Conservation (phyloP, 495 filamentous ascomycete genomes). For the Penicillium pancosmium region DNA sequence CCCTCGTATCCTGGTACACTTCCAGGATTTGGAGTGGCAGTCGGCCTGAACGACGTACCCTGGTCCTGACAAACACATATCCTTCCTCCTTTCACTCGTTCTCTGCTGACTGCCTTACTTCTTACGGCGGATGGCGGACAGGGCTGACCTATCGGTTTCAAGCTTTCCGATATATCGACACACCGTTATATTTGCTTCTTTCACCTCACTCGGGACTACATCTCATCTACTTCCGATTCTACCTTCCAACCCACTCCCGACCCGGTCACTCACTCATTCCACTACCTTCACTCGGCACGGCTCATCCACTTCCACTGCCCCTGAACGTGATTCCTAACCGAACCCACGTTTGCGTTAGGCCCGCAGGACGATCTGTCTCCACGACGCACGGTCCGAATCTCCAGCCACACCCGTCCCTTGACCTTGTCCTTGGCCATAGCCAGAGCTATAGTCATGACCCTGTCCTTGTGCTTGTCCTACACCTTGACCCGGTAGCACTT, state of each 20-base stretch:
- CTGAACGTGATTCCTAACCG: not conserved
- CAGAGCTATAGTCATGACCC: not conserved
- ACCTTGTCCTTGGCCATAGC: not conserved
- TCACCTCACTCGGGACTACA: not conserved
- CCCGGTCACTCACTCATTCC: not conserved
- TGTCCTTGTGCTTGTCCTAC: not conserved
- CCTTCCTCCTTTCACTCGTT: no score
- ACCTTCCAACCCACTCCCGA: not conserved
- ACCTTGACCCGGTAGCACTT: constrained; percentile 18
- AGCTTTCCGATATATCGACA: not conserved
- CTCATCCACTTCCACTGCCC: not conserved
- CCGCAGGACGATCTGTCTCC: constrained; percentile 18
- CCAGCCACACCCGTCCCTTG: not conserved
- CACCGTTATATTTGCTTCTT: not conserved
- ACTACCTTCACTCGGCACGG: not conserved
- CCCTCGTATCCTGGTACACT: not conserved
- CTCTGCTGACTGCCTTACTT: not conserved
- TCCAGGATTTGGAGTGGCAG: not conserved
- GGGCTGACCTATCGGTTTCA: not conserved
- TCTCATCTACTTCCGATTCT: not conserved
- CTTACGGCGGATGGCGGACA: not conserved
- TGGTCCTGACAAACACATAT: no score
- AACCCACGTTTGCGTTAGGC: constrained; percentile 1
- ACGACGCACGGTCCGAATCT: constrained; percentile 3
- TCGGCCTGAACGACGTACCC: no score